These are phyloP conservation scores for Sclerotinia subarctica DNA, from an alignment of 2,329 filamentous ascomycete species.

Conservation along the genomic window DNA sequence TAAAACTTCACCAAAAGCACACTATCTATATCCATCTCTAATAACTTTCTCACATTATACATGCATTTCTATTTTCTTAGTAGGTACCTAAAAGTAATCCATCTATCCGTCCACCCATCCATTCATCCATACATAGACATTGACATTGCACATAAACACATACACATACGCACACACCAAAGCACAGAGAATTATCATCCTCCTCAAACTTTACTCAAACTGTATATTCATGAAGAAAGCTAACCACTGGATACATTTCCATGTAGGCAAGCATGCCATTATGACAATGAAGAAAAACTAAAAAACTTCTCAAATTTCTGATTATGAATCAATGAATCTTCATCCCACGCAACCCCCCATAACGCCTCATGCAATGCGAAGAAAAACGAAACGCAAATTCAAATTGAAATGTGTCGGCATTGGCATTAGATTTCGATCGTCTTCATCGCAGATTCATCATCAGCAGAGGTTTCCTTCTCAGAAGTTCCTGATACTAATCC, in stretches of 20 bases:
- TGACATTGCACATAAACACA: no score
- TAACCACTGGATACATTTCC: background rate
- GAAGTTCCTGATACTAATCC: conserved; percentile 30
- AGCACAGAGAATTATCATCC: no score
- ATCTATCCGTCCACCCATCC: no score
- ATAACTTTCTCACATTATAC: no score
- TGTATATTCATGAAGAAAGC: conserved; percentile 10
- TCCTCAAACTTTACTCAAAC: background rate
- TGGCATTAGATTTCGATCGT: conserved; percentile 39
- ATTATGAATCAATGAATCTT: conserved; percentile 14
- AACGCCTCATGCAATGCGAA: conserved; percentile 19
- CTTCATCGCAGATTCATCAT: conserved; percentile 40
- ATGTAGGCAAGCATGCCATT: conserved; percentile 6
- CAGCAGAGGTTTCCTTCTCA: conserved; percentile 35
- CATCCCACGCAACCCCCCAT: conserved; percentile 8
- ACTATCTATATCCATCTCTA: no score
- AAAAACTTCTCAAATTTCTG: conserved; percentile 10
- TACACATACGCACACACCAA: background rate
- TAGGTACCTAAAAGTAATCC: no score
- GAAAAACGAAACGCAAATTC: conserved; percentile 12
- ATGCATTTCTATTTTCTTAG: no score
- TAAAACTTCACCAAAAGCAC: no score
- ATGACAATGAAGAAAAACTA: background rate
- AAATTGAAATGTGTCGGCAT: conserved; percentile 9
- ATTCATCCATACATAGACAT: no score